Evolutionary conservation across 768 basidiomycete genomes (phyloP).

Genomic region (Phylloporus sp.): DNA sequence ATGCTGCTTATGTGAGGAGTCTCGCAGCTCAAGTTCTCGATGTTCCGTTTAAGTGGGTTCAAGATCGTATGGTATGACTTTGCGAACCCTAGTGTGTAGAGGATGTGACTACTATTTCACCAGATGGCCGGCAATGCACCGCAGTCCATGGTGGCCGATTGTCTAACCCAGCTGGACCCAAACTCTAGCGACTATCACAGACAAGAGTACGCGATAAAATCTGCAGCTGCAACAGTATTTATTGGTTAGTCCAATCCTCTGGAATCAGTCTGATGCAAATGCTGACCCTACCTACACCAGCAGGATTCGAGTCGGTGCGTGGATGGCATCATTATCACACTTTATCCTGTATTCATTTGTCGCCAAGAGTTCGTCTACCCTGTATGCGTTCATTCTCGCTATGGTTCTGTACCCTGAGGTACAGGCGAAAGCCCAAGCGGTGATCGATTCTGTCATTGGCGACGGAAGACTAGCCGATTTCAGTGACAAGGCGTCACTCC

Average conservation of each 20-base stretch:
- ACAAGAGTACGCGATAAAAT: slow-evolving; percentile 25
- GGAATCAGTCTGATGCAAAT: not conserved
- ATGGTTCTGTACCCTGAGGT: slow-evolving; percentile 27
- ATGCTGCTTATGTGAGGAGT: slow-evolving; percentile 11
- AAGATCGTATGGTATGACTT: slow-evolving; percentile 20
- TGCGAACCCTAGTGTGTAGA: not conserved
- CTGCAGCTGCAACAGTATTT: slow-evolving; percentile 21
- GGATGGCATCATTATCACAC: not conserved
- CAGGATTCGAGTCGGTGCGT: slow-evolving; percentile 25
- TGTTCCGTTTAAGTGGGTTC: slow-evolving; percentile 22
- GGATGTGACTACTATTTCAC: not conserved
- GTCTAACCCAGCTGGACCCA: slow-evolving; percentile 15
- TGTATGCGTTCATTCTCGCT: slow-evolving; percentile 25
- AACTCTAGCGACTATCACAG: slow-evolving; percentile 9
- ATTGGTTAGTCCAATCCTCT: slow-evolving; percentile 13
- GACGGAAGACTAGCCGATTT: slow-evolving; percentile 22
- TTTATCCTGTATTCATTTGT: not conserved
- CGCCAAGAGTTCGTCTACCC: slow-evolving; percentile 21
- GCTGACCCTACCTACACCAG: slow-evolving; percentile 3
- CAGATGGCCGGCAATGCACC: slow-evolving; percentile 16
- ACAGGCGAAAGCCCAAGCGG: slow-evolving; percentile 23
- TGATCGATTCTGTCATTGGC: slow-evolving; percentile 26
- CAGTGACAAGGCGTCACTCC: slow-evolving; percentile 27
- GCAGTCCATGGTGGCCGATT: slow-evolving; percentile 26
- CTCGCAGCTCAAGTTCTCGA: slow-evolving; percentile 20